A percentile compares a stretch with the other conserved stretches of the same genome.
Evolutionary conservation across 768 basidiomycete genomes (phyloP).

Genomic region (Russula ochroleuca): DNA sequence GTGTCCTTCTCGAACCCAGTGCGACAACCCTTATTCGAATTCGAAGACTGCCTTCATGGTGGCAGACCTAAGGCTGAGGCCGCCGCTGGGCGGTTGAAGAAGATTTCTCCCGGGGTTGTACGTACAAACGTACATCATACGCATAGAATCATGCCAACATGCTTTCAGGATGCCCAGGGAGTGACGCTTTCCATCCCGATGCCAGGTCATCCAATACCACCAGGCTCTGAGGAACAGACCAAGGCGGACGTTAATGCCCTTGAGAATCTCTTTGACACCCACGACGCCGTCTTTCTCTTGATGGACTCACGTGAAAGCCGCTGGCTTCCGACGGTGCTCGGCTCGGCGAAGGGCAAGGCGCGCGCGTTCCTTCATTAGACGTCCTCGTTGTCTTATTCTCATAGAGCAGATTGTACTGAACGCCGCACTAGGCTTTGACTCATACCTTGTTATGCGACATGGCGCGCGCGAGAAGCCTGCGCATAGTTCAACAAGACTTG

Average conservation of each 20-base stretch:
- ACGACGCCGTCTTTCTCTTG: constrained; percentile 87
- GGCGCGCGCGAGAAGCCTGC: constrained; percentile 52
- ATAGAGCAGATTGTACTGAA: constrained; percentile 77
- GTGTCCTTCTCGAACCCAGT: constrained; percentile 99
- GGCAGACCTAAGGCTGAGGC: constrained; percentile 92
- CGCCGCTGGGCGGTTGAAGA: constrained; percentile 79
- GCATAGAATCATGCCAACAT: background rate
- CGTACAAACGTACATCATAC: constrained; percentile 33
- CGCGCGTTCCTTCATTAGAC: background rate
- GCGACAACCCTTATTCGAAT: constrained; percentile 93
- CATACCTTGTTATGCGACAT: constrained; percentile 95
- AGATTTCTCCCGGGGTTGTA: constrained; percentile 91
- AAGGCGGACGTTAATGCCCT: constrained; percentile 67
- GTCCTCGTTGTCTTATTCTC: background rate
- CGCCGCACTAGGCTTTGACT: constrained; percentile 92
- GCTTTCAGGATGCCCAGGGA: constrained; percentile 69
- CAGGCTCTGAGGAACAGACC: constrained; percentile 49
- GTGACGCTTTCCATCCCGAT: constrained; percentile 83
- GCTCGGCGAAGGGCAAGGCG: constrained; percentile 81
- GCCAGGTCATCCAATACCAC: constrained; percentile 92
- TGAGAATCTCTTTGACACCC: constrained; percentile 72
- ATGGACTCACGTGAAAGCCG: constrained; percentile 99
- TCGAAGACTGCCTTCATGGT: constrained; percentile 87
- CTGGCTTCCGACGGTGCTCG: constrained; percentile 92
- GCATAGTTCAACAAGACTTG: constrained; percentile 45